phyloP scores from a whole-genome alignment of 208 protist species.

The Porcisia hertigi region DNA sequence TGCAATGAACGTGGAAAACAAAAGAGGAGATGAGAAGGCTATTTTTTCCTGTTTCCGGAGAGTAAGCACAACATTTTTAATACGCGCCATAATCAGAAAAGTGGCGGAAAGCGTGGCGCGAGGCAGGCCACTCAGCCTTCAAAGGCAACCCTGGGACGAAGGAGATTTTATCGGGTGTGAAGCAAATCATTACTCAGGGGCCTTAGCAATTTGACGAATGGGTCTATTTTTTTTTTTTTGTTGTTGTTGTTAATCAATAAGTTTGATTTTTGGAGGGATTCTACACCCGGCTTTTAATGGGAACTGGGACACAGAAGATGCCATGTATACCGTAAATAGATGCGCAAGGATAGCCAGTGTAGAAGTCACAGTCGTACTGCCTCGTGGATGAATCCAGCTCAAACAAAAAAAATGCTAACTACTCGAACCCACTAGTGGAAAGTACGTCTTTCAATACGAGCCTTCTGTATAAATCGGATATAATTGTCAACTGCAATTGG shows the following conservation, averaged over 20 bases:
- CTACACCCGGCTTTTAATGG: background rate
- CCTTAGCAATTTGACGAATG: too few species aligned
- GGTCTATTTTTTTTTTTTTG: background rate
- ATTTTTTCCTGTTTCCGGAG: background rate
- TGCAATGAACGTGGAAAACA: background rate
- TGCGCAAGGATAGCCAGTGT: background rate
- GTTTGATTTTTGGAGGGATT: background rate
- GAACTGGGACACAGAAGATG: background rate
- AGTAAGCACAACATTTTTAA: background rate
- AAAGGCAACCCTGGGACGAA: too few species aligned
- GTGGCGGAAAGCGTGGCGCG: background rate
- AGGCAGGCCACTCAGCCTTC: background rate
- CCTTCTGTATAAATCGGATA: slow-evolving; percentile 15
- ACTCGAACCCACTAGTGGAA: background rate
- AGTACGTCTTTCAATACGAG: background rate
- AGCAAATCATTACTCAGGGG: background rate
- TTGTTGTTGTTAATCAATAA: background rate
- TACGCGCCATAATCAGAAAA: background rate
- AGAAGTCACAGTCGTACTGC: slow-evolving; percentile 6
- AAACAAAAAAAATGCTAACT: background rate
- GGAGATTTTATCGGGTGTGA: background rate
- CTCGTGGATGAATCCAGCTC: background rate
- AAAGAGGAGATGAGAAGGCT: background rate
- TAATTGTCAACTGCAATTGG: background rate
- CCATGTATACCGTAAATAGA: background rate